Base-by-base conservation (phyloP, 306 rosid species). In the Ochetophila trinervis region DNA sequence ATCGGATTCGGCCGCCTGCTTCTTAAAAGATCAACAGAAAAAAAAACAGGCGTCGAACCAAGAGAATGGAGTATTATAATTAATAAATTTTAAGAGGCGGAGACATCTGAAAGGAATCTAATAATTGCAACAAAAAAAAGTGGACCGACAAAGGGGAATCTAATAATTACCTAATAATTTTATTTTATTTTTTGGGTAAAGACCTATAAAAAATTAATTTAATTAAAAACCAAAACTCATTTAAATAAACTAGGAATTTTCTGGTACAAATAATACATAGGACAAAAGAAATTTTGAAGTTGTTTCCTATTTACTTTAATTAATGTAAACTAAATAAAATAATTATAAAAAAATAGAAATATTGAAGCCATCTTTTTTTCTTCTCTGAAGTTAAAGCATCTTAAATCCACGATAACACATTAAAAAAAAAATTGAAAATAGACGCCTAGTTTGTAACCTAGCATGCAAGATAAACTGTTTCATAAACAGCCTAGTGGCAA, bases 91-190 rank as follows among this genome's bases (percentile, higher is more conserved):
- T 14, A 20, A 13, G 13, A 18, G 44, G 24, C 44, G 16, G 22
- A 6, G 14, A 52, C n/a, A 42, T 17, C 27, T 20, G n/a, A 58
- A 30, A 20, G 42, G 76, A 65, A 76, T 55, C 32, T 65, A 32
- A 76, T 60, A 53, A 71, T 60, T 24, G 69, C 50, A 42, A n/a
- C n/a, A n/a, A n/a, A 54, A n/a, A 18, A 52, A 47, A 49, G 35
- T 57, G 67, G 68, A 60, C 81, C 73, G 19, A n/a, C 24, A 45
- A 67, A 54, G 22, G 4, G 69, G 66, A 71, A 61, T 62, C 66
- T 12, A 67, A 62, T 77, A 56, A 72, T 49, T 37, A 53, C 23
- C 19, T 10, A 60, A 53, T 57, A 65, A 57, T n/a, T n/a, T n/a
- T n/a, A n/a, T n/a, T n/a, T n/a, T n/a, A n/a, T 56, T 53, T 20